These are phyloP conservation scores for Vicia villosa DNA, from an alignment of 306 rosid species.

Conservation along the genomic window DNA sequence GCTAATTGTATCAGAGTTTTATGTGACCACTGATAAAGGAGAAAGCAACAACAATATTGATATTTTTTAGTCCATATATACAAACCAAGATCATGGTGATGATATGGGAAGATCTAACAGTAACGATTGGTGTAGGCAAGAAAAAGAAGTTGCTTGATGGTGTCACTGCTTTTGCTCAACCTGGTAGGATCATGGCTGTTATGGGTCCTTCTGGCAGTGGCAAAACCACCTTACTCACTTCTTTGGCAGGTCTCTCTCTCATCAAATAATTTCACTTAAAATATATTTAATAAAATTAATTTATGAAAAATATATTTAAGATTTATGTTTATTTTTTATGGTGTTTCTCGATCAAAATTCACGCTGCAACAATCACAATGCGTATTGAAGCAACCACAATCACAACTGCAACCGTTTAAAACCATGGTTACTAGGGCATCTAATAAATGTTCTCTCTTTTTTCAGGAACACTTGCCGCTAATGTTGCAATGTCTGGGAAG, in stretches of 20 bases:
- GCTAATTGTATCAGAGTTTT: neutral
- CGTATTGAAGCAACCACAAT: too few species aligned
- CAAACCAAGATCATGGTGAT: conserved; percentile 25
- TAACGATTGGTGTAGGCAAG: conserved; percentile 27
- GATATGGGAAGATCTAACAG: conserved; percentile 75
- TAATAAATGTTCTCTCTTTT: neutral
- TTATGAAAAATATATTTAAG: too few species aligned
- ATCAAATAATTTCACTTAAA: too few species aligned
- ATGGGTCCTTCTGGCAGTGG: conserved; percentile 86
- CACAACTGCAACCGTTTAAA: too few species aligned
- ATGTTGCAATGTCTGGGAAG: conserved; percentile 51
- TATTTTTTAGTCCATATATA: neutral
- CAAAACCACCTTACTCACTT: conserved; percentile 66
- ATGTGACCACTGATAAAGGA: neutral
- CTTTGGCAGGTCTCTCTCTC: conserved; percentile 47
- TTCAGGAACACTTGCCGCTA: conserved; percentile 44
- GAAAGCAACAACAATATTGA: neutral
- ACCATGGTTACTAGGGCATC: too few species aligned
- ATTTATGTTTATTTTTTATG: too few species aligned
- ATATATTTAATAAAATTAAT: too few species aligned
- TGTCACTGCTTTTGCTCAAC: conserved; percentile 55
- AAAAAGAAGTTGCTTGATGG: conserved; percentile 48
- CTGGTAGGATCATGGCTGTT: conserved; percentile 61
- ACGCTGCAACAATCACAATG: too few species aligned
- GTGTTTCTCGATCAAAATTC: too few species aligned